Evolutionary conservation across 768 basidiomycete genomes (phyloP).

Genomic region (Hygrocybe coccinea): DNA sequence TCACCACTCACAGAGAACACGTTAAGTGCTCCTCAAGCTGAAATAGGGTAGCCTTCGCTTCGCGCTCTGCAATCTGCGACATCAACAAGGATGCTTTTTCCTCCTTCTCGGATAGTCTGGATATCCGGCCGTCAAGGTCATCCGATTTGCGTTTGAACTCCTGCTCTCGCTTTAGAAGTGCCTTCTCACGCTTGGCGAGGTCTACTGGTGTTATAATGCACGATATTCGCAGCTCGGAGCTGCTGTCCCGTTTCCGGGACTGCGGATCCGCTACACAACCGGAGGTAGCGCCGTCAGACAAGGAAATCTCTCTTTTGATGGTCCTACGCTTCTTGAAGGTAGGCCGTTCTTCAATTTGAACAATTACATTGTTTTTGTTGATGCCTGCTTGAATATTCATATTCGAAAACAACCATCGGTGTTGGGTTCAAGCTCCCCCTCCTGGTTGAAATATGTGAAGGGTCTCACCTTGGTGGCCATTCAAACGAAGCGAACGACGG

Average conservation of each 20-base stretch:
- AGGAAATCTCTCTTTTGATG: not conserved
- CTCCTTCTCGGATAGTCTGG: constrained; percentile 37
- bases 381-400: not conserved
- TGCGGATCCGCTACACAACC: not conserved
- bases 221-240: constrained; percentile 29
- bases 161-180: constrained; percentile 35
- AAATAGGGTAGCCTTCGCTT: constrained; percentile 39
- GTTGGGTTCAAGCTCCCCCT: too few relatives aligned
- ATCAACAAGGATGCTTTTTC: constrained; percentile 38
- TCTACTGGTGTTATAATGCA: constrained; percentile 35
- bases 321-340: constrained; percentile 7
- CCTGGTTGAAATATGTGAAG: not conserved
- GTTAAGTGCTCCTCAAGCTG: constrained; percentile 60
- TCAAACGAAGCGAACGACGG: constrained; percentile 2
- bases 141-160: constrained; percentile 35
- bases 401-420: not conserved
- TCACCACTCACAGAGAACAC: constrained; percentile 51
- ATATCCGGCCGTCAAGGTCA: constrained; percentile 40
- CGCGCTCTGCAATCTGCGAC: constrained; percentile 40
- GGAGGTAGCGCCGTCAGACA: not conserved
- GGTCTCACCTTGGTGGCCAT: not conserved
- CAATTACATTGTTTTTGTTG: constrained; percentile 14
- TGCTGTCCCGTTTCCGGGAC: constrained; percentile 13
- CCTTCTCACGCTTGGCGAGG: constrained; percentile 34
- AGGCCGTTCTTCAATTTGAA: constrained; percentile 17